A percentile compares a stretch with the other conserved stretches of the same genome.
Evolutionary conservation across 2,329 filamentous ascomycete species (phyloP).

Genomic region (Xylariaceae sp.): DNA sequence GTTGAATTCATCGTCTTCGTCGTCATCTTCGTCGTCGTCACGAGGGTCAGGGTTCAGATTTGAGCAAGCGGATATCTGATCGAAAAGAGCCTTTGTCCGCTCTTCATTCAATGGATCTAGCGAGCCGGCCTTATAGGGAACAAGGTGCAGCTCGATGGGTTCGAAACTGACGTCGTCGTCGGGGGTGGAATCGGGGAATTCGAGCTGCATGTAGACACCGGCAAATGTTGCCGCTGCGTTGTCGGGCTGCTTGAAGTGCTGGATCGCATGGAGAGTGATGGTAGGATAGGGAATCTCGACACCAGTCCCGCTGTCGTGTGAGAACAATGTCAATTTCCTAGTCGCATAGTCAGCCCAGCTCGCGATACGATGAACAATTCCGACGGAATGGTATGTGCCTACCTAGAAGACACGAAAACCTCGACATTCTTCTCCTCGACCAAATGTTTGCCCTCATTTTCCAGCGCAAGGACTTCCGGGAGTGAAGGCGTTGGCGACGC

Average conservation of each 20-base stretch:
- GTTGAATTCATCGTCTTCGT: conserved; percentile 39
- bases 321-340: conserved; percentile 60
- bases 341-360: conserved; percentile 1
- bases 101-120: conserved; percentile 28
- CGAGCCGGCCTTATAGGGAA: conserved; percentile 41
- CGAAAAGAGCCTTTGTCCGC: conserved; percentile 50
- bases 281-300: conserved; percentile 67
- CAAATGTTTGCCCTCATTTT: conserved; percentile 29
- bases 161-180: conserved; percentile 61
- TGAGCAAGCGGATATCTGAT: conserved; percentile 67
- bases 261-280: conserved; percentile 70
- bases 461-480: conserved; percentile 32
- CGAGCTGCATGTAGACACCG: conserved; percentile 62
- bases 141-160: conserved; percentile 61
- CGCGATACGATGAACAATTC: conserved; percentile 30
- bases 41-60: conserved; percentile 68
- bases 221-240: conserved; percentile 37
- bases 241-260: conserved; percentile 46
- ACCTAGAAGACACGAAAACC: conserved; percentile 56
- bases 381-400: conserved; percentile 22
- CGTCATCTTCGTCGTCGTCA: conserved; percentile 53
- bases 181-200: conserved; percentile 53
- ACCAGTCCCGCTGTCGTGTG: conserved; percentile 50
- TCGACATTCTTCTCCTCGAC: conserved; percentile 45
- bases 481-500: conserved; percentile 23